These are phyloP conservation scores for Globisporangium uncinulatum DNA, from an alignment of 352 stramenopile genomes.

Conservation along the genomic window DNA sequence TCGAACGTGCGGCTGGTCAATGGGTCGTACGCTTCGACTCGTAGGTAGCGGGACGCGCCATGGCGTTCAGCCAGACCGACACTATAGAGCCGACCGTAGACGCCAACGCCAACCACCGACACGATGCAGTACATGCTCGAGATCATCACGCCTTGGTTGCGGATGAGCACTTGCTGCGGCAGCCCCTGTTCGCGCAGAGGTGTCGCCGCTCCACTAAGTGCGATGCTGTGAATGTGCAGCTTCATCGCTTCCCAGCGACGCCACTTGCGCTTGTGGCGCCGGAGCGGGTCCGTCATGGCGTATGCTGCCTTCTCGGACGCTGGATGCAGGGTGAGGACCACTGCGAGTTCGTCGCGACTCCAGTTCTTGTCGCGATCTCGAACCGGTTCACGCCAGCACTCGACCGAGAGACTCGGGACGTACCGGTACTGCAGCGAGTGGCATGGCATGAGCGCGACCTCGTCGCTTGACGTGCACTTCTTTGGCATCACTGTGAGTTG, in stretches of 20 bases:
- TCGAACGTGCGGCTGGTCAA: constrained; percentile 19
- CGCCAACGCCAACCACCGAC: constrained; percentile 48
- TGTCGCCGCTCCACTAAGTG: neutral
- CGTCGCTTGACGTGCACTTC: constrained; percentile 41
- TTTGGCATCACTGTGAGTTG: constrained; percentile 40
- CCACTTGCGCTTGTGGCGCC: constrained; percentile 43
- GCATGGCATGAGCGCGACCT: constrained; percentile 72
- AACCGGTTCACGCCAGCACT: constrained; percentile 50
- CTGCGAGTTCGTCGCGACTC: constrained; percentile 39
- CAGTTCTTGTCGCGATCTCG: constrained; percentile 58
- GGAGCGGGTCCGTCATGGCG: constrained; percentile 35
- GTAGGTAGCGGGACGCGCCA: constrained; percentile 28
- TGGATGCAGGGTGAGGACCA: constrained; percentile 20
- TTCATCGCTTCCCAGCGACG: constrained; percentile 24
- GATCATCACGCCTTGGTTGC: constrained; percentile 44
- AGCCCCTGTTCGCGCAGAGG: constrained; percentile 8
- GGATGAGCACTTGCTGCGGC: constrained; percentile 30
- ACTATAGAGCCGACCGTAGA: constrained; percentile 51
- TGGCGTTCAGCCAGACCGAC: constrained; percentile 29
- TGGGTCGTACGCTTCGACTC: constrained; percentile 54
- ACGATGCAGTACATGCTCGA: constrained; percentile 57
- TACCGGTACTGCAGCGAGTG: constrained; percentile 46
- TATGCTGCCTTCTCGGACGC: constrained; percentile 4
- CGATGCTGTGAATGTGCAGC: constrained; percentile 20
- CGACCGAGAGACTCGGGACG: constrained; percentile 21